Conservation (phyloP, 257 asterid genomes). For the Linderniella brevidens region DNA sequence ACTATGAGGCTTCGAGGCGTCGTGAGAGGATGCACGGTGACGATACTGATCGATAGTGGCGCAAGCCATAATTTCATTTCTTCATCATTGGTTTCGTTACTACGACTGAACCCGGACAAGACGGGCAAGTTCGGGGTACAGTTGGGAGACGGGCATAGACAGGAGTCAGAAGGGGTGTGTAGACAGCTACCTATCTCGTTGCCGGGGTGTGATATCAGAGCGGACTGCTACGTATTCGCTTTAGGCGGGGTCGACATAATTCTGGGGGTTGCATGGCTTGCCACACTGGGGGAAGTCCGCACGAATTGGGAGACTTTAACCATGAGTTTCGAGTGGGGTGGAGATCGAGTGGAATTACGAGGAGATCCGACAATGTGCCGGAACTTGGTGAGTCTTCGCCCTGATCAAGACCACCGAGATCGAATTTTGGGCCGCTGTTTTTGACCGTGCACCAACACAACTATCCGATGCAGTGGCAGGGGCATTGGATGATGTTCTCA, state of each 20-base stretch:
- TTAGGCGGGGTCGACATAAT: no score
- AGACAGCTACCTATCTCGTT: background rate
- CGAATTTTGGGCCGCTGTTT: background rate
- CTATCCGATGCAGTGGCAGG: background rate
- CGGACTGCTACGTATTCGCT: background rate
- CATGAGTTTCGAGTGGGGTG: background rate
- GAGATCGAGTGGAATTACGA: background rate
- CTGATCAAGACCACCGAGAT: background rate
- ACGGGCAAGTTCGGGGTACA: background rate
- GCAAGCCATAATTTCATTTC: conserved; percentile 2
- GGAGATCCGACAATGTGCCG: background rate
- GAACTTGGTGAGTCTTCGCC: background rate
- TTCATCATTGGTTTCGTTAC: background rate
- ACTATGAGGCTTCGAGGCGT: background rate
- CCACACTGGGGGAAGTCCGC: background rate
- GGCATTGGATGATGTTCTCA: background rate
- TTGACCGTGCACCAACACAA: background rate
- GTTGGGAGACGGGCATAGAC: background rate
- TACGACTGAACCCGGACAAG: background rate
- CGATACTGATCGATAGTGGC: conserved; percentile 3
- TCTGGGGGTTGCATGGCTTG: background rate
- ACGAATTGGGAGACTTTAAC: background rate
- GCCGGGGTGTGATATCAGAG: background rate
- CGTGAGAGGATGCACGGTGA: background rate
- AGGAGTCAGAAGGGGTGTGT: background rate